These are phyloP conservation scores for Cryphonectria naterciae DNA, from an alignment of 2,329 filamentous ascomycete species.

Conservation along the genomic window DNA sequence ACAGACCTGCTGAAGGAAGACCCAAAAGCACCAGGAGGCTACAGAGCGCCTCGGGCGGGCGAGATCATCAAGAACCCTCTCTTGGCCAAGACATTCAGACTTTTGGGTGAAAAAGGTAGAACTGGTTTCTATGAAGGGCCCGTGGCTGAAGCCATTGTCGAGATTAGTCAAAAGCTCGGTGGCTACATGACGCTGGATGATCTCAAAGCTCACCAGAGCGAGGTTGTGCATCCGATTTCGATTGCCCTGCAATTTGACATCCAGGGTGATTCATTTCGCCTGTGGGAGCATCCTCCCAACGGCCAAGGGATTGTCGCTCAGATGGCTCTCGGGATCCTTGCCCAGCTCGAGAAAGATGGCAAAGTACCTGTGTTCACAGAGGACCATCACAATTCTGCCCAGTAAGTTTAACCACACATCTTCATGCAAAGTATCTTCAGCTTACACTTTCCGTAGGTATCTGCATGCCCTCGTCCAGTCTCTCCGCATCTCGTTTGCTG, in stretches of 20 bases:
- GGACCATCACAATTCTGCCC: conserved; percentile 76
- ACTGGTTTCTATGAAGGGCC: conserved; percentile 85
- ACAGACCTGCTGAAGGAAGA: conserved; percentile 81
- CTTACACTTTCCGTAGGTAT: conserved; percentile 24
- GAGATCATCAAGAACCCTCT: conserved; percentile 85
- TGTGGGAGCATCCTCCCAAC: conserved; percentile 97
- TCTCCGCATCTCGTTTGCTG: conserved; percentile 87
- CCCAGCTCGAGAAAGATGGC: conserved; percentile 76
- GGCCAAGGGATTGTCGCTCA: conserved; percentile 93
- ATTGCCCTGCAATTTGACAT: conserved; percentile 8
- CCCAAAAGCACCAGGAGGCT: conserved; percentile 64
- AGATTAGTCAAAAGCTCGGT: conserved; percentile 73
- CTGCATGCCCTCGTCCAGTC: conserved; percentile 85
- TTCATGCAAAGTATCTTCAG: neutral
- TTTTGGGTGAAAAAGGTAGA: conserved; percentile 77
- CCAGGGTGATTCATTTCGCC: conserved; percentile 61
- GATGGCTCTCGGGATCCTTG: conserved; percentile 87
- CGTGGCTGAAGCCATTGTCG: conserved; percentile 78
- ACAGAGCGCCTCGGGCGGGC: conserved; percentile 73
- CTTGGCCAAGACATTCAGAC: conserved; percentile 77
- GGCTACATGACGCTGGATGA: conserved; percentile 80
- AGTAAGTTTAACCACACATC: conserved; percentile 48
- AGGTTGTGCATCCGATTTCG: conserved; percentile 26
- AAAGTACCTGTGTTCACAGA: conserved; percentile 71
- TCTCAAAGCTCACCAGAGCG: conserved; percentile 73